Evolutionary conservation across 345 rosid species (phyloP).

Genomic region (Eucalyptus microcorys): DNA sequence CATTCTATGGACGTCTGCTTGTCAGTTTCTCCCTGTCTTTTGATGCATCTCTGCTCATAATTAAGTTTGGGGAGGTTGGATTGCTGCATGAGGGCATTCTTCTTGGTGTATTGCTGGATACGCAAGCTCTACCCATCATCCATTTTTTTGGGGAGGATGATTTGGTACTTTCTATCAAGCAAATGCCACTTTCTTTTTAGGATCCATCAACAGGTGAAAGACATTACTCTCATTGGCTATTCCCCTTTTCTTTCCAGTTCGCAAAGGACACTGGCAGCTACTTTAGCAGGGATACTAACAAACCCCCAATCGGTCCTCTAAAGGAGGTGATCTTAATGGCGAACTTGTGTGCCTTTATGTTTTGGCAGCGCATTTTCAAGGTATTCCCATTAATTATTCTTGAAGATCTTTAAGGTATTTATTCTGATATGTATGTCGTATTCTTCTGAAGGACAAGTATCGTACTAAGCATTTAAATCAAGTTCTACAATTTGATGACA

Average conservation of each 20-base stretch:
- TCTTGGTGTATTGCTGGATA: conserved; percentile 75
- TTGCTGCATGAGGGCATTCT: conserved; percentile 84
- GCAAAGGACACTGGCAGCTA: conserved; percentile 30
- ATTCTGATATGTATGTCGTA: background rate
- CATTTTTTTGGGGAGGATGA: conserved; percentile 72
- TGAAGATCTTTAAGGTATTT: background rate
- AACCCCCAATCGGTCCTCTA: conserved; percentile 26
- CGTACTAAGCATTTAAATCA: conserved; percentile 55
- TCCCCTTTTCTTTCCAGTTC: conserved; percentile 30
- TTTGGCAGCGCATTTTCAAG: conserved; percentile 82
- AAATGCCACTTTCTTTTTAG: background rate
- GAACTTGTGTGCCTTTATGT: conserved; percentile 69
- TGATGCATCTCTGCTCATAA: conserved; percentile 65
- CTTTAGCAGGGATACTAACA: conserved; percentile 32
- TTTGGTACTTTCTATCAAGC: conserved; percentile 33
- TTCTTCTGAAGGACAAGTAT: conserved; percentile 57
- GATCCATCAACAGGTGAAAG: background rate
- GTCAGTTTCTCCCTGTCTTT: conserved; percentile 72
- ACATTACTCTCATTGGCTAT: background rate
- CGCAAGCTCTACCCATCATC: conserved; percentile 61
- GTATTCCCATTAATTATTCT: conserved; percentile 11
- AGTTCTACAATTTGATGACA: conserved; percentile 18
- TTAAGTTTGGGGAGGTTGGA: conserved; percentile 78
- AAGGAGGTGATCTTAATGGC: conserved; percentile 53
- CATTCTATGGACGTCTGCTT: conserved; percentile 81